Base-by-base conservation (phyloP, 2,329 filamentous ascomycete genomes). In the Leptographium lundbergii region DNA sequence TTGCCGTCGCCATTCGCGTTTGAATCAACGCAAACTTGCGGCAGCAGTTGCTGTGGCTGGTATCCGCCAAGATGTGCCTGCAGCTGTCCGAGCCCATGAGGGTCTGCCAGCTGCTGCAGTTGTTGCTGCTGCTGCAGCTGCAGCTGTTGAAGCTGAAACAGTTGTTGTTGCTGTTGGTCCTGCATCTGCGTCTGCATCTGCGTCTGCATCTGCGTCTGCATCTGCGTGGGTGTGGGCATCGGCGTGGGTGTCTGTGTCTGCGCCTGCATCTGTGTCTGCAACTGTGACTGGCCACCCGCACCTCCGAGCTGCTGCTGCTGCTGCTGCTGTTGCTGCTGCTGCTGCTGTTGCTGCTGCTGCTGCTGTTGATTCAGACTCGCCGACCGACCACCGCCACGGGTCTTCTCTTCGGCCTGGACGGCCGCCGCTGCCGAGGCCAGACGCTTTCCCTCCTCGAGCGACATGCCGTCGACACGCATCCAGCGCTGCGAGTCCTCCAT, bases 391-490 rank as follows among this genome's bases (percentile, higher is more conserved):
- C n/a, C 14, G 47, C n/a, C 22, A 11, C 42, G 17, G 45, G 25
- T 11, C 54, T 24, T 48, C 54, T 56, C 42, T 19, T 56, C 54
- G 1, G 54, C 39, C 17, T 22, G 22, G 17, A 19, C 24, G 39
- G 54, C 54, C 3, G 54, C 54, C 80, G 3, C 71, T 71, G 4
- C 76, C 74, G 66, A 82, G 82, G 63, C 80, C 17, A 52, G 78
- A 68, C 83, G 82, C 72, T 83, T 83, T 51, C 80, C 81, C 13
- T 80, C 79, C 59, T 84, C 81, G 24, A 84, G 72, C 63, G 82
- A 79, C 29, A 84, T 75, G 2, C 32, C 32, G 79, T 80, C 2
- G 77, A 82, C 77, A 42, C 81, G 79, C 60, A 74, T 77, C 81
- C 81, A 84, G 24, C 81, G 70, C 51, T 79, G 76, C 1, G 77